These are phyloP conservation scores for Plasmodium falciparum DNA, from an alignment of 169 alveolate species.

Conservation along the genomic window DNA sequence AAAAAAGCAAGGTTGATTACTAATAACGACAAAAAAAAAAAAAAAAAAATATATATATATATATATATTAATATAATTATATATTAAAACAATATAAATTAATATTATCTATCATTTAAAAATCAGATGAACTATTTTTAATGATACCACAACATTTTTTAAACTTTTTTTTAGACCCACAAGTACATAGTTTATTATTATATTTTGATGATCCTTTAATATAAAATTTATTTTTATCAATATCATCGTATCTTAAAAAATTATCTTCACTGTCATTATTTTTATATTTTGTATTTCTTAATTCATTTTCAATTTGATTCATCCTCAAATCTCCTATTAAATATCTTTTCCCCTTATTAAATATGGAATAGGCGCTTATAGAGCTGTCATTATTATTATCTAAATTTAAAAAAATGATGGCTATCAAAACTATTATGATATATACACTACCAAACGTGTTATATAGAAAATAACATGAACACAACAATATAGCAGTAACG, in stretches of 20 bases:
- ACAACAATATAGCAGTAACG: slow-evolving; percentile 19
- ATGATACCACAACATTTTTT: slow-evolving; percentile 60
- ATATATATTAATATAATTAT: neutral
- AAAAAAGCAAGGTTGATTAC: too few species aligned
- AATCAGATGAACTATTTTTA: slow-evolving; percentile 33
- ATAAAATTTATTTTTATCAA: slow-evolving; percentile 30
- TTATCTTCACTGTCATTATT: slow-evolving; percentile 47
- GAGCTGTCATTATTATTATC: slow-evolving; percentile 5
- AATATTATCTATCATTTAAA: slow-evolving; percentile 1
- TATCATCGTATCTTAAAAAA: slow-evolving; percentile 44
- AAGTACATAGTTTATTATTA: slow-evolving; percentile 59
- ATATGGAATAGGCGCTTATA: slow-evolving; percentile 54
- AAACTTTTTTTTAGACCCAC: slow-evolving; percentile 64
- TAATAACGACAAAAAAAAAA: neutral
- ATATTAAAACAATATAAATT: neutral
- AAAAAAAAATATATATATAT: neutral
- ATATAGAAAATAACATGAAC: slow-evolving; percentile 43
- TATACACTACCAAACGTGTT: slow-evolving; percentile 44
- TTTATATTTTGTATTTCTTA: slow-evolving; percentile 25
- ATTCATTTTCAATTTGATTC: slow-evolving; percentile 66
- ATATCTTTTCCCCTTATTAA: slow-evolving; percentile 49
- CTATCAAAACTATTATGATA: slow-evolving; percentile 38
- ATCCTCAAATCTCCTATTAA: slow-evolving; percentile 57
- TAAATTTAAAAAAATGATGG: slow-evolving; percentile 44
- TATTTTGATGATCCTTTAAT: slow-evolving; percentile 65